phyloP scores from a whole-genome alignment of 2,329 filamentous ascomycete species.

The Microsporum canis region DNA sequence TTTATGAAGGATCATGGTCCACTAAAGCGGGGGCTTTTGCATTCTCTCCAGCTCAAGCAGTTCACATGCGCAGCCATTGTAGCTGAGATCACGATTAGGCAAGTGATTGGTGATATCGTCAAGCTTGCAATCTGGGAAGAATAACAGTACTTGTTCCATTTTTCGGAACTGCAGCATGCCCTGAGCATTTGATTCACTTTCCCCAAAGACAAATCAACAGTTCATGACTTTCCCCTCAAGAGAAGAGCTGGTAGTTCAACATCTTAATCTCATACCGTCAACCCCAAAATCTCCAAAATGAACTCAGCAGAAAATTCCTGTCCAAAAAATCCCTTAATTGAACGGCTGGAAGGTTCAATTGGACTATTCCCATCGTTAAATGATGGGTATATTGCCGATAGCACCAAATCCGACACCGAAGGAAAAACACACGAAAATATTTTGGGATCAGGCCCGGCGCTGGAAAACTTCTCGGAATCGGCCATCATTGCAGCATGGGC shows the following conservation, averaged over 20 bases:
- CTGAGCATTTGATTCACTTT: neutral
- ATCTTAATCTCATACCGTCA: no score
- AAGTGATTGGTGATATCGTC: neutral
- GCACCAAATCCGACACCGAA: conserved; percentile 8
- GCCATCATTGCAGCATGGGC: conserved; percentile 32
- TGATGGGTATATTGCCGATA: neutral
- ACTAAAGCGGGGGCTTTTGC: neutral
- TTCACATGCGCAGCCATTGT: neutral
- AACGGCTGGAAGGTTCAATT: conserved; percentile 11
- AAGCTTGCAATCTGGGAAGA: neutral
- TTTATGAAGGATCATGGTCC: neutral
- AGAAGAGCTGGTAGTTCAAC: no score
- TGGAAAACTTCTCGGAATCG: conserved; percentile 18
- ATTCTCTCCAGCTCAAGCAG: neutral
- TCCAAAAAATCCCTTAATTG: conserved; percentile 8
- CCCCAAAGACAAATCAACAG: neutral
- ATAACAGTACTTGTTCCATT: neutral
- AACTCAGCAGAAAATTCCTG: conserved; percentile 12
- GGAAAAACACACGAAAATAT: neutral
- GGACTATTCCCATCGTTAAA: conserved; percentile 7
- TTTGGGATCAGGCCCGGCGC: neutral
- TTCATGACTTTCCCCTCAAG: neutral
- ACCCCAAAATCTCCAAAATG: conserved; percentile 11
- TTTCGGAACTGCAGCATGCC: neutral
- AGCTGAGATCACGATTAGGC: neutral